Percentiles rank a stretch among this genome's conserved stretches.
Conservation (phyloP, 768 basidiomycete species). For the Termitomyces sp. region DNA sequence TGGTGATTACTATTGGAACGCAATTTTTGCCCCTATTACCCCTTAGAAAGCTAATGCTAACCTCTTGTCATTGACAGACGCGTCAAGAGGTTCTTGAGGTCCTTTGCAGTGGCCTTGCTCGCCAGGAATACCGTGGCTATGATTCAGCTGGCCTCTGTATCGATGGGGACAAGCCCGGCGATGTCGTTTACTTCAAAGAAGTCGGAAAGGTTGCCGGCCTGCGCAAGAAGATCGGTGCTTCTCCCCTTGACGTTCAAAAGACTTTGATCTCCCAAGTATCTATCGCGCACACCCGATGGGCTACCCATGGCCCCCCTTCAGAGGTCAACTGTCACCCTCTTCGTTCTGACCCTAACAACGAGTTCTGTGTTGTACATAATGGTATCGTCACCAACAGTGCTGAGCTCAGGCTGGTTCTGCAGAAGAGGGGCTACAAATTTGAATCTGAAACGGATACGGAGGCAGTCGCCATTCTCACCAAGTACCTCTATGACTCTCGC, state of each 20-base stretch:
- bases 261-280: conserved; percentile 82
- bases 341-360: conserved; percentile 69
- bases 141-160: conserved; percentile 90
- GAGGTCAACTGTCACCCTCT: conserved; percentile 93
- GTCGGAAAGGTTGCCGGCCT: conserved; percentile 96
- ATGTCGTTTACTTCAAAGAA: conserved; percentile 88
- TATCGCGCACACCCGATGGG: conserved; percentile 99
- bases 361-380: conserved; percentile 96
- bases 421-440: conserved; percentile 94
- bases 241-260: conserved; percentile 69
- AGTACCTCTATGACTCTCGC: conserved; percentile 95
- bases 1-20: neutral
- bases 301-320: conserved; percentile 91
- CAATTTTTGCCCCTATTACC: neutral
- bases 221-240: conserved; percentile 79
- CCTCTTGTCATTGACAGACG: conserved; percentile 40
- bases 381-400: conserved; percentile 95
- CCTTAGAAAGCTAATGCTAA: neutral
- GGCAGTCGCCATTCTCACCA: conserved; percentile 91
- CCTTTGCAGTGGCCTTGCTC: conserved; percentile 83
- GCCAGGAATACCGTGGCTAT: conserved; percentile 98
- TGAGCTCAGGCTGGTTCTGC: conserved; percentile 86
- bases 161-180: conserved; percentile 82
- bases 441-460: conserved; percentile 97
- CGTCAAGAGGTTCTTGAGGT: conserved; percentile 90